Base-by-base conservation (phyloP, 257 asterid genomes). In the Schizonepeta tenuifolia region DNA sequence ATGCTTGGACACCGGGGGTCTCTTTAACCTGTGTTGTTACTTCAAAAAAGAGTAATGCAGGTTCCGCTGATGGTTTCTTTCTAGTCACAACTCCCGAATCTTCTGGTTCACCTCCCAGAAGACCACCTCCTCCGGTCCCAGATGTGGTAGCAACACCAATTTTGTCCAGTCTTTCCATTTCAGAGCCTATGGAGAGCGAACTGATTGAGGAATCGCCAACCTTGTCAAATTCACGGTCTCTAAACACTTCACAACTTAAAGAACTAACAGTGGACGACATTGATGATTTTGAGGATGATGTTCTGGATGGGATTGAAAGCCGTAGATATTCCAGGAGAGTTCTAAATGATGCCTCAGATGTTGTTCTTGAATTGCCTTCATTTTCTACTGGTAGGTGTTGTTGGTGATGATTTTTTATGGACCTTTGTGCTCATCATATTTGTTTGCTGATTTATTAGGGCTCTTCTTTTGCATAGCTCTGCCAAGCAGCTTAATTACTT, bases 71-170 rank as follows among this genome's bases (percentile, higher is more conserved):
- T 71, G 99, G 88, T 67, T 94, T 94, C 88, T 94, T 91, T 83
- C 89, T 94, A 77, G 97, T 85, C 47, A 91, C 98, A 4, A 59
- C 82, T 69, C 82, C 92, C n/a, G 88, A 87, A 70, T 61, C 89
- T 69, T 91, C 98, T 46, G 97, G 97, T 74, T 87, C 95, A 61
- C 98, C 99, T 73, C 99, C 99, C 40, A 77, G 88, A 83, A 91
- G 96, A 78, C 62, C 80, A 38, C 99, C 99, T 61, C 99, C 99
- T 6, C 38, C 80, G 2, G 86, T 61, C 58, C 92, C 97, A 63
- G 61, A 54, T 49, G 69, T 77, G 76, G 85, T 82, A 43, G 75
- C 87, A 65, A 65, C 86, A 56, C 82, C 90, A 22, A 88, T 89
- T 78, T 77, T 91, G 69, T 81, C 92, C 54, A 83, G 70, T 71